Percentiles rank a stretch among this genome's conserved stretches.
phyloP scores from a whole-genome alignment of 345 rosid genomes.

The Moringa oleifera region DNA sequence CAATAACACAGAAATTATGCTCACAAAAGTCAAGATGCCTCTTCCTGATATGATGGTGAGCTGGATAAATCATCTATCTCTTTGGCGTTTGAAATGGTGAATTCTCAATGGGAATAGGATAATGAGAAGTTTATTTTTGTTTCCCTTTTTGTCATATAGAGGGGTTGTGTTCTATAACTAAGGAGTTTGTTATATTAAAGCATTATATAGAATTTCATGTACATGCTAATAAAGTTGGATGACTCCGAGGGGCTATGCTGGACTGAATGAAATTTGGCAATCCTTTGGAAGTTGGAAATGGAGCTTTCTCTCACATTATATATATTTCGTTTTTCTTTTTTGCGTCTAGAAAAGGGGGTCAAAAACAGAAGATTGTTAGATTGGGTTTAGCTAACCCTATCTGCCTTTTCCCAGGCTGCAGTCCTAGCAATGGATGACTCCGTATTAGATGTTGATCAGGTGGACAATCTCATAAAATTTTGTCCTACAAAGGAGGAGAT shows the following conservation, averaged over 20 bases:
- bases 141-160: neutral
- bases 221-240: neutral
- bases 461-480: conserved; percentile 95
- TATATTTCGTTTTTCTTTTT: too few species aligned
- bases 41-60: conserved; percentile 99
- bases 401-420: conserved; percentile 62
- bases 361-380: neutral
- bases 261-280: neutral
- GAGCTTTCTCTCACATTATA: too few species aligned
- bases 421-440: conserved; percentile 95
- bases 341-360: too few species aligned
- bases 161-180: neutral
- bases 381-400: conserved; percentile 8
- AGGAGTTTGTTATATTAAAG: neutral
- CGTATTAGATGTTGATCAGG: conserved; percentile 89
- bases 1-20: conserved; percentile 99
- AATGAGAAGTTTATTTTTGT: neutral
- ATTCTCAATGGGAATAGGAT: neutral
- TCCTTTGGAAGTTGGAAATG: too few species aligned
- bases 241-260: neutral
- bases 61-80: conserved; percentile 14
- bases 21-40: conserved; percentile 99
- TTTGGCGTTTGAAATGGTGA: neutral
- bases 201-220: neutral
- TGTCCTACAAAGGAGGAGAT: conserved; percentile 99